These are phyloP conservation scores for Globisporangium takayamanum DNA, from an alignment of 352 stramenopile species.

Conservation along the genomic window DNA sequence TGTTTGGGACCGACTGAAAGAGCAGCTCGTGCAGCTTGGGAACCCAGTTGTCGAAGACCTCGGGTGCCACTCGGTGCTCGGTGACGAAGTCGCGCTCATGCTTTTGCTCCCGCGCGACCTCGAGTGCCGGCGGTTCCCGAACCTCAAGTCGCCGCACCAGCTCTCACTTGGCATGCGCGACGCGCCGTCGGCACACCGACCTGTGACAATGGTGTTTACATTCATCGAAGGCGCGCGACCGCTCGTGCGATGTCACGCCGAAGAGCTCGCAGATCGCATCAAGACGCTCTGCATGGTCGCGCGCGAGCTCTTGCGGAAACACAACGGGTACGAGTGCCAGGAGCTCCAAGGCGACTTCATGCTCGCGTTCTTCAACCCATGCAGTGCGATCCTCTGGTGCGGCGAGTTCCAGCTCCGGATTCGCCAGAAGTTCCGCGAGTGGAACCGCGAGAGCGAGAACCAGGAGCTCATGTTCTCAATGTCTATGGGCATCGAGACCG, in stretches of 20 bases:
- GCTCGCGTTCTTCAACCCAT: slow-evolving; percentile 83
- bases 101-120: slow-evolving; percentile 72
- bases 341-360: slow-evolving; percentile 87
- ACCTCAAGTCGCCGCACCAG: slow-evolving; percentile 65
- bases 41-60: slow-evolving; percentile 86
- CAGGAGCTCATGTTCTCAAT: slow-evolving; percentile 83
- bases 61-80: slow-evolving; percentile 62
- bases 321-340: slow-evolving; percentile 87
- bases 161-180: slow-evolving; percentile 78
- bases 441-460: slow-evolving; percentile 67
- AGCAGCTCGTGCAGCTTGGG: slow-evolving; percentile 81
- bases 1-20: slow-evolving; percentile 82
- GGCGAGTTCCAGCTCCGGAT: slow-evolving; percentile 81
- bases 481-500: slow-evolving; percentile 84
- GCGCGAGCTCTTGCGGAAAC: slow-evolving; percentile 61
- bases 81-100: slow-evolving; percentile 76
- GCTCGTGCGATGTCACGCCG: slow-evolving; percentile 74
- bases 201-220: slow-evolving; percentile 86
- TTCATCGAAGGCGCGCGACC: slow-evolving; percentile 83
- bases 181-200: slow-evolving; percentile 64
- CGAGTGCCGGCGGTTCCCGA: slow-evolving; percentile 65
- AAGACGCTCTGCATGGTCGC: slow-evolving; percentile 80
- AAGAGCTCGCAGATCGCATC: slow-evolving; percentile 79
- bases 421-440: slow-evolving; percentile 68
- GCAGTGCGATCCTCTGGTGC: slow-evolving; percentile 77